Evolutionary conservation across 1,284 basidiomycete genomes (phyloP).

Genomic region (Pseudozyma sp.): DNA sequence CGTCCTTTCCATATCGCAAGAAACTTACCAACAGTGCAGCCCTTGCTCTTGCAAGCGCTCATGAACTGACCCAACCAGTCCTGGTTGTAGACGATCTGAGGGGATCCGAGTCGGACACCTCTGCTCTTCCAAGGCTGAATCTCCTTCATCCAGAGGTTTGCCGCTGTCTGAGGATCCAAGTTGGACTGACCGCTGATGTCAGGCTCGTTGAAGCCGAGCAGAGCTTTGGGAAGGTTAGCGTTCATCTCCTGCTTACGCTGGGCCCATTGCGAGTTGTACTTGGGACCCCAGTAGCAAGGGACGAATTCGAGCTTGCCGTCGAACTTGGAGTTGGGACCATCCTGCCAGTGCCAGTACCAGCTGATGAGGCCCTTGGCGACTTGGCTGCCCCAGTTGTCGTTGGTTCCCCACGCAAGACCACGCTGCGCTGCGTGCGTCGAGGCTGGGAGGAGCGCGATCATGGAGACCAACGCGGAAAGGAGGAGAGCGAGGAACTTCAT

Average conservation of each 20-base stretch:
- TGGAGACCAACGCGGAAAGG: slow-evolving; percentile 18
- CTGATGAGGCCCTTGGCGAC: slow-evolving; percentile 54
- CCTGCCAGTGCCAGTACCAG: slow-evolving; percentile 68
- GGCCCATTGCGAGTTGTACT: slow-evolving; percentile 51
- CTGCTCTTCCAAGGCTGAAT: slow-evolving; percentile 58
- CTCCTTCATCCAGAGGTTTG: slow-evolving; percentile 53
- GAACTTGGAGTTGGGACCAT: slow-evolving; percentile 41
- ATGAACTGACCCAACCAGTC: slow-evolving; percentile 59
- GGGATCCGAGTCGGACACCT: slow-evolving; percentile 57
- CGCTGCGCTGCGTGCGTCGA: slow-evolving; percentile 26
- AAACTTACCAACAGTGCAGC: slow-evolving; percentile 54
- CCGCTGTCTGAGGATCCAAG: slow-evolving; percentile 47
- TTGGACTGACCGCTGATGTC: slow-evolving; percentile 62
- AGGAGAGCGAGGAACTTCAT: slow-evolving; percentile 47
- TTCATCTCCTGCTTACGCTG: slow-evolving; percentile 57
- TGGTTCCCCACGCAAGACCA: slow-evolving; percentile 61
- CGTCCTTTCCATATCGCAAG: slow-evolving; percentile 5
- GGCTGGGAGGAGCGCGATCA: slow-evolving; percentile 20
- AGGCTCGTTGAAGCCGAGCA: slow-evolving; percentile 65
- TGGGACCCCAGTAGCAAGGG: slow-evolving; percentile 64
- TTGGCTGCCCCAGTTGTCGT: slow-evolving; percentile 52
- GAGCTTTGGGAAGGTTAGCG: slow-evolving; percentile 38
- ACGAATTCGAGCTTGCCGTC: slow-evolving; percentile 57
- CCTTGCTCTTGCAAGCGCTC: slow-evolving; percentile 47
- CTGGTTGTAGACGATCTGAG: slow-evolving; percentile 64